Base-by-base conservation (phyloP, 768 basidiomycete species). In the Pisolithus tinctorius region DNA sequence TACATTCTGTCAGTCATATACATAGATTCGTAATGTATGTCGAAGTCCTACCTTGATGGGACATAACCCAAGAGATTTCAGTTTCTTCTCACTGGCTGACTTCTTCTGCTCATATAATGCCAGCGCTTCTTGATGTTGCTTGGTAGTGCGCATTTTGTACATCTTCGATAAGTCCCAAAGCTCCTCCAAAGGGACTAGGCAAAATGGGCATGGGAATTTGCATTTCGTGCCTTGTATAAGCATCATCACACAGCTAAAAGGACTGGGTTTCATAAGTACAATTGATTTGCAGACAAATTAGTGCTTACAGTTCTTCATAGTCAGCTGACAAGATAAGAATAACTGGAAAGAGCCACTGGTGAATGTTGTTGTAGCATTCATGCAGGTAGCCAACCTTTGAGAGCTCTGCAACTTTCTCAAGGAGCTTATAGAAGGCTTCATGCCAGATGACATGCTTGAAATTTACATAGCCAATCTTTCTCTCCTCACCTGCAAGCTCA, bases 301-400 rank as follows among this genome's bases (percentile, higher is more conserved):
- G 52, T 6, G 27, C 69, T 20, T 65, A 75, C 74, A 70, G 68
- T 60, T 76, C 73, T 52, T 75, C 70, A 54, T 73, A 77, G 36
- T 75, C 74, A 27, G 72, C 65, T 8, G 67, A 68, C 1, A 73
- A 48, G 8, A 74, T 69, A 0, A 71, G 42, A 29, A 75, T 62
- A 26, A 67, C 43, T 8, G 70, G 72, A 47, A 58, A 74, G 0
- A 76, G 48, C 10, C 30, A 54, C 0, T 64, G 66, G 0, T 47
- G 6, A 7, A 69, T 55, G 0, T 49, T 57, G 54, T 72, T 70
- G 8, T 58, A 66, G 55, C 70, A 73, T 14, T 17, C 10, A n/a
- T 44, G 31, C 9, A 27, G 16, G 17, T 40, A 52, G 2, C 70
- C 70, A 39, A 54, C 57, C 31, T 61, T 47, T 2, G 65, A 52